Evolutionary conservation across 352 stramenopile species (phyloP).

Genomic region (Aphanomyces cochlioides): DNA sequence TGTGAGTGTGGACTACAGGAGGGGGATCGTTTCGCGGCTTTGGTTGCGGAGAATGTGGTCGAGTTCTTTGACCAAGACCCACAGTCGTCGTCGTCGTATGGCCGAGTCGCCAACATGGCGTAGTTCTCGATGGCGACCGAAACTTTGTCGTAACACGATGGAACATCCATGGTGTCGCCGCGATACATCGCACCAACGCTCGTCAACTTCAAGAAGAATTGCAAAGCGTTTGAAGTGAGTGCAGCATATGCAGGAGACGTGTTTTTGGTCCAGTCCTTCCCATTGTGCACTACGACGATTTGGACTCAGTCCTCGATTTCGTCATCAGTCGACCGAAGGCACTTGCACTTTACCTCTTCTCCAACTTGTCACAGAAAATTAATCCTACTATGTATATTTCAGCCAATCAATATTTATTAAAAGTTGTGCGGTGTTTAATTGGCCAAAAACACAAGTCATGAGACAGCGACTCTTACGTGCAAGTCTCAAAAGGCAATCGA

Average conservation of each 20-base stretch:
- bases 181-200: constrained; percentile 59
- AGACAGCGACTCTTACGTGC: too few relatives aligned
- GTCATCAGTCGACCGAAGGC: constrained; percentile 35
- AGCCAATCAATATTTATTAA: too few relatives aligned
- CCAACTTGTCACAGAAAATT: constrained; percentile 29
- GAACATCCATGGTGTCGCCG: neutral
- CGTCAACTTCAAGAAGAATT: constrained; percentile 42
- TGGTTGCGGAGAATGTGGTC: neutral
- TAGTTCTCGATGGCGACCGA: neutral
- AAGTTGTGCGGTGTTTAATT: too few relatives aligned
- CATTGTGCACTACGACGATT: constrained; percentile 12
- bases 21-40: neutral
- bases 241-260: constrained; percentile 24
- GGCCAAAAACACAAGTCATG: too few relatives aligned
- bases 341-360: constrained; percentile 38
- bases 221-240: constrained; percentile 31
- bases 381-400: constrained; percentile 26
- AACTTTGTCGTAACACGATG: neutral
- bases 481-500: too few relatives aligned
- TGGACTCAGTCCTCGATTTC: constrained; percentile 29
- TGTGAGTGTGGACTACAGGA: neutral
- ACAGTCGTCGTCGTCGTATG: constrained; percentile 3
- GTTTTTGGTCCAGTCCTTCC: constrained; percentile 18
- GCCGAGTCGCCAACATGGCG: neutral
- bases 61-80: neutral